Evolutionary conservation across 1,284 basidiomycete species (phyloP).

Genomic region (Ceratobasidium sp.): DNA sequence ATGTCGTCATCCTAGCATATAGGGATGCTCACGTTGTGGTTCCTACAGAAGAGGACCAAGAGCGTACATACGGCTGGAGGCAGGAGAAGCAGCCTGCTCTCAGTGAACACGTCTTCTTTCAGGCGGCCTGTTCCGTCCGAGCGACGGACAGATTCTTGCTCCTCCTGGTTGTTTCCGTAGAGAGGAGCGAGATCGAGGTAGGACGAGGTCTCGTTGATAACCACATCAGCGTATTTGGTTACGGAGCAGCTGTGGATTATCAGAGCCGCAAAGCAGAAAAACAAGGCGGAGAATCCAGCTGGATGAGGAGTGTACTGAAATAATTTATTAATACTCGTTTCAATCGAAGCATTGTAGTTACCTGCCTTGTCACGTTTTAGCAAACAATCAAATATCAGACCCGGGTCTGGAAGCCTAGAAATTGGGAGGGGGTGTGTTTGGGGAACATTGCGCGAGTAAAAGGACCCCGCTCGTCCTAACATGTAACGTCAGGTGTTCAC

Average conservation of each 20-base stretch:
- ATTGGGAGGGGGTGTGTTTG: slow-evolving; percentile 66
- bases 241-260: slow-evolving; percentile 41
- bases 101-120: slow-evolving; percentile 75
- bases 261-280: slow-evolving; percentile 74
- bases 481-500: background rate
- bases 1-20: background rate
- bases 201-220: slow-evolving; percentile 84
- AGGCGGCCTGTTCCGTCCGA: slow-evolving; percentile 71
- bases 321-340: background rate
- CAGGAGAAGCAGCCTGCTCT: slow-evolving; percentile 78
- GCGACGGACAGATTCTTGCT: slow-evolving; percentile 67
- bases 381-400: slow-evolving; percentile 78
- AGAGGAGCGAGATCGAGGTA: slow-evolving; percentile 85
- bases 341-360: slow-evolving; percentile 45
- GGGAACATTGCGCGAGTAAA: slow-evolving; percentile 83
- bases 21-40: slow-evolving; percentile 73
- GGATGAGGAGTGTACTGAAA: slow-evolving; percentile 75
- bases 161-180: slow-evolving; percentile 70
- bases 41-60: slow-evolving; percentile 79
- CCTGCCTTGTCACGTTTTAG: slow-evolving; percentile 65
- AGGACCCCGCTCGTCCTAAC: slow-evolving; percentile 60
- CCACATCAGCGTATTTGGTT: slow-evolving; percentile 61
- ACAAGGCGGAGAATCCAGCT: slow-evolving; percentile 75
- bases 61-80: slow-evolving; percentile 74
- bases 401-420: slow-evolving; percentile 76